These are phyloP conservation scores for Discostella pseudostelligera DNA, from an alignment of 108 stramenopile genomes.

Conservation along the genomic window DNA sequence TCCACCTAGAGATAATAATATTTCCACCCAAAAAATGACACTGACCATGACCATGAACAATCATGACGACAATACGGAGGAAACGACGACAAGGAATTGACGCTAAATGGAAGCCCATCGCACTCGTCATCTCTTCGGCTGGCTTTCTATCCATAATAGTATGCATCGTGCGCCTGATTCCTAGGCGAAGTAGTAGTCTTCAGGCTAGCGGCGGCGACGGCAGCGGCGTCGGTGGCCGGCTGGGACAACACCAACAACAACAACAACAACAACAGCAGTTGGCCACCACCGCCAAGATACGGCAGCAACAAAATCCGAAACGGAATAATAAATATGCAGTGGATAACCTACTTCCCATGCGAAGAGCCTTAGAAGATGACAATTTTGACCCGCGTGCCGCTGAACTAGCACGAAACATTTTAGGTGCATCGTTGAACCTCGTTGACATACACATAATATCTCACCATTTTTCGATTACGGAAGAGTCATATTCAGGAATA, in stretches of 20 bases:
- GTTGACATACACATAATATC: conserved; percentile 12
- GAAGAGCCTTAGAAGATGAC: conserved; percentile 30
- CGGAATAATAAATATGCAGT: not conserved
- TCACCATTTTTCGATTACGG: conserved; percentile 3
- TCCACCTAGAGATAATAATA: no score
- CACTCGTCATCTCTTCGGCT: not conserved
- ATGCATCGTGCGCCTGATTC: not conserved
- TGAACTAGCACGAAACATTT: conserved; percentile 19
- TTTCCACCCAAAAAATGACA: no score
- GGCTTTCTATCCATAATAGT: not conserved
- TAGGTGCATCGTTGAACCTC: conserved; percentile 29
- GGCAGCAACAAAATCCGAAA: not conserved
- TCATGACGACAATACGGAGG: conserved; percentile 14
- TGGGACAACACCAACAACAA: conserved; percentile 19
- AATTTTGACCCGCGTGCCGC: conserved; percentile 9
- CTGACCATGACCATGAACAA: no score
- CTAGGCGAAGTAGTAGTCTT: not conserved
- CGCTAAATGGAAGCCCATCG: conserved; percentile 4
- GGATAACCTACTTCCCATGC: conserved; percentile 14
- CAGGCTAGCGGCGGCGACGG: not conserved
- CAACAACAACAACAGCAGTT: no score
- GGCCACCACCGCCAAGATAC: not conserved
- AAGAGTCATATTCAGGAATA: conserved; percentile 28
- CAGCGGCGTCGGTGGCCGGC: not conserved
- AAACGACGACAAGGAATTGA: conserved; percentile 16